Evolutionary conservation across 2,329 filamentous ascomycete species (phyloP), one percentile per base, ranked within the genome.

Genomic region (Aspergillus fumigatiaffinis): DNA sequence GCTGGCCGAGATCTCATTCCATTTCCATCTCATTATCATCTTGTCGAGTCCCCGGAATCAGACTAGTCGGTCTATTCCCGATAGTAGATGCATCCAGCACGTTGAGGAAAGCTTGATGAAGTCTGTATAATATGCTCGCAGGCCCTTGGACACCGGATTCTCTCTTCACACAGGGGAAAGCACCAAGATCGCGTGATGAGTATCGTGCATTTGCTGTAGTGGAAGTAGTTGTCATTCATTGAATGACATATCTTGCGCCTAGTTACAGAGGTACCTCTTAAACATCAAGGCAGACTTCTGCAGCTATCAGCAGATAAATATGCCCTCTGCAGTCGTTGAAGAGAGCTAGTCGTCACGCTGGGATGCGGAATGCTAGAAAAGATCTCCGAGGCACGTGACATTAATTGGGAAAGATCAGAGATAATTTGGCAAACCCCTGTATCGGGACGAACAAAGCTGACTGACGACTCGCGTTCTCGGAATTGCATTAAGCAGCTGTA

Each of bases 1-100:
- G 63, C 52, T 42, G 25, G 17, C 32, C 21, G n/a, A 29, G 17
- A 21, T 38, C 20, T 23, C 26, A 21, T 23, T 23, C 42, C 42
- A 23, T 44, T 21, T 32, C 14, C 32, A 38, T 38, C 20, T 23
- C 42, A 17, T 23, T 23, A 4, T 12, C 8, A 12, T 46, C 42
- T 5, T 10, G 20, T 53, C 52, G 52, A 57, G 41, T 53, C 56
- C 52, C 38, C n/a, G 42, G 42, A 23, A 23, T 14, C 17, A 23
- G 42, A 46, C 9, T 20, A 20, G 32, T 38, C 14, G 20, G 14
- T 38, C 5, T 17, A 38, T 6, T 38, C 14, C 12, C 14, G 32
- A 7, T 5, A 46, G 21, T 23, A 10, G 42, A 46, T 46, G 42
- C 42, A 46, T 46, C 21, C 20, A 21, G 42, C n/a, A 14, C 21